These are phyloP conservation scores for Ophiosphaerella narmari DNA, from an alignment of 2,329 filamentous ascomycete genomes.

Conservation along the genomic window DNA sequence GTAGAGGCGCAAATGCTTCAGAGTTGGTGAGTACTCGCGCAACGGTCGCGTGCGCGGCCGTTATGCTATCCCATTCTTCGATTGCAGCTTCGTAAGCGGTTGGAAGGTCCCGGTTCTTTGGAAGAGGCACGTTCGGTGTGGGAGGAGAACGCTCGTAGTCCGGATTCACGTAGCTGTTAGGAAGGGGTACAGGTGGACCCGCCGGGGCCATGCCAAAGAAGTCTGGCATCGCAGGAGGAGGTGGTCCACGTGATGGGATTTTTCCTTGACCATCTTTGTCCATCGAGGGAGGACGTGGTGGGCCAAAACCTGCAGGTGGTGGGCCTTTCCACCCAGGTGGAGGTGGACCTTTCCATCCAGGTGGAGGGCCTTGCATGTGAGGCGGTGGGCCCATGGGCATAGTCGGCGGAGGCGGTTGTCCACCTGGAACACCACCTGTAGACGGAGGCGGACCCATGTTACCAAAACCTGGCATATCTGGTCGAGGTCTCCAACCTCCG, in stretches of 20 bases:
- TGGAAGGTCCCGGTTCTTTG: constrained; percentile 59
- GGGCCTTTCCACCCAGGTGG: constrained; percentile 23
- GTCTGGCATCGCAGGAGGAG: constrained; percentile 44
- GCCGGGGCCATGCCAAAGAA: constrained; percentile 59
- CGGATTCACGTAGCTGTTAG: constrained; percentile 47
- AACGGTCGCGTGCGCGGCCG: constrained; percentile 70
- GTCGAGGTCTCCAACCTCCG: constrained; percentile 59
- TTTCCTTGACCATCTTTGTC: neutral
- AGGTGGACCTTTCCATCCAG: constrained; percentile 23
- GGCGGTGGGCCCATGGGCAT: constrained; percentile 31
- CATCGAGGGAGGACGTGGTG: neutral
- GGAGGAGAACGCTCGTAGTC: constrained; percentile 23
- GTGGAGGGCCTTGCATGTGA: constrained; percentile 33
- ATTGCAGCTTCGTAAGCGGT: constrained; percentile 70
- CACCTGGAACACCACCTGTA: constrained; percentile 7
- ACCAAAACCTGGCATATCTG: constrained; percentile 50
- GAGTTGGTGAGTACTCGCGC: constrained; percentile 63
- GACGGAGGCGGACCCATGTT: constrained; percentile 45
- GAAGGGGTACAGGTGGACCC: constrained; percentile 48
- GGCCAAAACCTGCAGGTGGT: constrained; percentile 8
- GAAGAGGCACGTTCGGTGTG: constrained; percentile 17
- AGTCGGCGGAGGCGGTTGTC: constrained; percentile 24
- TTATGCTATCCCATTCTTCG: constrained; percentile 78
- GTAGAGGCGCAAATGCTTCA: constrained; percentile 75
- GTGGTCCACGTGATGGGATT: constrained; percentile 16